Base-by-base conservation (phyloP, 176 grass and related monocot genomes). In the Triticum dicoccoides region DNA sequence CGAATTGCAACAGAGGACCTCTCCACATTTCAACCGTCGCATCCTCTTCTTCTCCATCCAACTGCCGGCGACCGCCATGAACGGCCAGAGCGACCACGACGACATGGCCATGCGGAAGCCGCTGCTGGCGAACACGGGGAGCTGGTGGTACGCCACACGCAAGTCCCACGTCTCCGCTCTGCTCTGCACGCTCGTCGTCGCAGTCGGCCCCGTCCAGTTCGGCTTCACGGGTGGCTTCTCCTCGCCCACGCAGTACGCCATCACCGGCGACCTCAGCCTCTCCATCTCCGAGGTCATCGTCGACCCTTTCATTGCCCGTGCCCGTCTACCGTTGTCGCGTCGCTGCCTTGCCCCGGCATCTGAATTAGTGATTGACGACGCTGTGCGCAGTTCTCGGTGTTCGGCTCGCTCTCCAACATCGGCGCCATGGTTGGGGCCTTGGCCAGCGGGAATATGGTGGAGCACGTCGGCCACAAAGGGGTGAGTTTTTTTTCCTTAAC, bases 381-480 rank as follows among this genome's bases (percentile, higher is more conserved):
- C 20, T 4, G 11, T 85, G 74, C 73, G 74, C 73, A 97, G 91
- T 97, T 97, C 87, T 97, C 92, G 35, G 83, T 88, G 77, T 93
- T 97, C 56, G 95, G 95, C 2, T 97, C 95, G 11, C 73, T 97
- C 68, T 97, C 95, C 30, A 95, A 97, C 69, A 91, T 95, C 6
- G 95, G 92, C 34, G 95, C 85, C 5, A 97, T 97, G 95, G 90
- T 90, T n/a, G 92, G 92, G 3, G 92, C 91, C 4, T 33, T 97
- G 23, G 89, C 92, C 12, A 93, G 95, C 30, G 92, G 95, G 27
- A 91, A 97, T 85, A 97, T 97, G 34, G 87, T 91, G 1, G 92
- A 97, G 82, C 86, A 95, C 84, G 87, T 97, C 32, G 92, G 95
- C 9, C 89, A 92, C 18, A 97, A 97, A 88, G 95, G 92, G 87